Conservation (phyloP, 202 grass and related monocot species). For the Saccharum hybrid region DNA sequence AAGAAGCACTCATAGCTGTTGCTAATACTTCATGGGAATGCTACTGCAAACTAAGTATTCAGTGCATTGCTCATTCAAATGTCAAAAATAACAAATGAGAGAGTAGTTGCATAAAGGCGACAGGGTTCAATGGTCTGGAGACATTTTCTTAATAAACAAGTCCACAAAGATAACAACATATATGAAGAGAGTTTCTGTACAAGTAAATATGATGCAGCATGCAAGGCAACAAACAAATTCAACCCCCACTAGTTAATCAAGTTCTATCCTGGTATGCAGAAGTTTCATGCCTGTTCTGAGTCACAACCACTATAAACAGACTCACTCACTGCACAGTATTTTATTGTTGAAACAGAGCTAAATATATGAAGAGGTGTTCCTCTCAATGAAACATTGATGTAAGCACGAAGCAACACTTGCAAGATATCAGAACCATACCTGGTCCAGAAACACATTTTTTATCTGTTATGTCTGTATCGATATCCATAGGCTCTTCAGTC, state of each 20-base stretch:
- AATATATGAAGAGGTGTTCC: slow-evolving; percentile 13
- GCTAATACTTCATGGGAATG: slow-evolving; percentile 22
- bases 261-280: background rate
- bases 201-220: slow-evolving; percentile 39
- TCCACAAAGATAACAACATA: background rate
- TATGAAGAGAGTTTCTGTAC: slow-evolving; percentile 2
- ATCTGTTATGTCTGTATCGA: slow-evolving; percentile 31
- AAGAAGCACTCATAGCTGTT: slow-evolving; percentile 14
- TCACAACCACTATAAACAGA: slow-evolving; percentile 13
- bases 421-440: slow-evolving; percentile 37
- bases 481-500: slow-evolving; percentile 51
- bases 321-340: slow-evolving; percentile 4
- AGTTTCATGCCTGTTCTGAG: slow-evolving; percentile 2
- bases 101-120: slow-evolving; percentile 19
- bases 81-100: slow-evolving; percentile 19
- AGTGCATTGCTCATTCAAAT: slow-evolving; percentile 28
- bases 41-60: slow-evolving; percentile 28
- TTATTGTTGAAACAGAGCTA: slow-evolving; percentile 18
- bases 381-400: slow-evolving; percentile 20
- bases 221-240: slow-evolving; percentile 32
- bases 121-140: background rate
- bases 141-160: slow-evolving; percentile 34
- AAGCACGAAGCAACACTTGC: slow-evolving; percentile 25
- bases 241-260: slow-evolving; percentile 14
- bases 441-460: slow-evolving; percentile 50